Evolutionary conservation across 2,329 filamentous ascomycete genomes (phyloP).

Genomic region (Dothideomycetes sp.): DNA sequence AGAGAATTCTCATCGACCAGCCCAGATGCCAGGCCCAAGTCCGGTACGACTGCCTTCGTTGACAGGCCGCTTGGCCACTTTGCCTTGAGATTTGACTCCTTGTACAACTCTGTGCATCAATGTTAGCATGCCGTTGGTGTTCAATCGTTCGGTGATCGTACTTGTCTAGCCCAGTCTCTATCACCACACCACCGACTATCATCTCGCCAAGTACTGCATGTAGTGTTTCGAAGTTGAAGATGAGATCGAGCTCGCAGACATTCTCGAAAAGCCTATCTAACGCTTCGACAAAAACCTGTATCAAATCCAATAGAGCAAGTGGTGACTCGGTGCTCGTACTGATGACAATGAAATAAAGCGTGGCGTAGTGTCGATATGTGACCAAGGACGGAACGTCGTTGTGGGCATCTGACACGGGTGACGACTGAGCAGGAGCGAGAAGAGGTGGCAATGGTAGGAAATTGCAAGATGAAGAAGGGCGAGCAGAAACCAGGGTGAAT

Average conservation of each 20-base stretch:
- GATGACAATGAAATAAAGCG: slow-evolving; percentile 97
- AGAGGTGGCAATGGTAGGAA: slow-evolving; percentile 61
- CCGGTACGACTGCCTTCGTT: slow-evolving; percentile 52
- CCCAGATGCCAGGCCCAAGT: slow-evolving; percentile 27
- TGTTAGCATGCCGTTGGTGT: too few species aligned
- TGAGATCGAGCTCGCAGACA: slow-evolving; percentile 94
- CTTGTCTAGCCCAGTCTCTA: slow-evolving; percentile 82
- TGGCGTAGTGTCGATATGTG: slow-evolving; percentile 96
- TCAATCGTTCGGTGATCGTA: too few species aligned
- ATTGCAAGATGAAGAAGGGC: slow-evolving; percentile 87
- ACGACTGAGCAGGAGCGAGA: slow-evolving; percentile 18
- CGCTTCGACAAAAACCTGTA: slow-evolving; percentile 96
- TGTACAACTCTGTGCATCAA: slow-evolving; percentile 53
- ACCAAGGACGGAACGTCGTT: slow-evolving; percentile 91
- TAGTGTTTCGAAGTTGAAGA: slow-evolving; percentile 97
- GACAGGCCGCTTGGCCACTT: slow-evolving; percentile 68
- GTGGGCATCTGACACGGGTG: slow-evolving; percentile 50
- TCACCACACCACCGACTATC: slow-evolving; percentile 88
- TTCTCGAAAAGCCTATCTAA: slow-evolving; percentile 95
- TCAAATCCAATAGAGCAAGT: slow-evolving; percentile 87
- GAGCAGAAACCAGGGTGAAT: slow-evolving; percentile 88
- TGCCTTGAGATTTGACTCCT: slow-evolving; percentile 66
- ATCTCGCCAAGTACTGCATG: slow-evolving; percentile 88
- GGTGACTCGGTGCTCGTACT: slow-evolving; percentile 93
- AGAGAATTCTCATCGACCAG: slow-evolving; percentile 23